Conservation (phyloP, 345 rosid species). For the Isatis tinctoria region DNA sequence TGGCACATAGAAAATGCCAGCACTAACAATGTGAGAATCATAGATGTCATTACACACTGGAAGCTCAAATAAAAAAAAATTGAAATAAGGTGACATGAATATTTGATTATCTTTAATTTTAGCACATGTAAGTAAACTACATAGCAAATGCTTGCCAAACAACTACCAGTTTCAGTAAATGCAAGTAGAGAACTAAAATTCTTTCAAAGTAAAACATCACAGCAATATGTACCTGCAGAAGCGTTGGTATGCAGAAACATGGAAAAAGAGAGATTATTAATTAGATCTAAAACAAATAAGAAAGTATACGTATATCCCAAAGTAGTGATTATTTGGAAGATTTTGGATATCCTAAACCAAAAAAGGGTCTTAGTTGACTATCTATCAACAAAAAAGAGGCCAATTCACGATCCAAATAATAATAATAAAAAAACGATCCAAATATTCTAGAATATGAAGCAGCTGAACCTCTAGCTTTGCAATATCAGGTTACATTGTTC, state of each 20-base stretch:
- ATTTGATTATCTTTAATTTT: neutral
- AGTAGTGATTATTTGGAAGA: neutral
- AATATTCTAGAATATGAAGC: conserved; percentile 11
- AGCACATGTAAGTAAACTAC: neutral
- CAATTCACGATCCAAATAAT: conserved; percentile 18
- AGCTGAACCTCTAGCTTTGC: conserved; percentile 54
- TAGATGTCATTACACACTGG: neutral
- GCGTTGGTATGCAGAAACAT: conserved; percentile 86
- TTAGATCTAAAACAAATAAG: neutral
- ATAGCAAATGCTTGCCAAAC: neutral
- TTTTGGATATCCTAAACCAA: neutral
- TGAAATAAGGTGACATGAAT: neutral
- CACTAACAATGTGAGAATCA: neutral
- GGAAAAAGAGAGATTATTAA: conserved; percentile 81
- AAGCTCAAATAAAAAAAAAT: neutral
- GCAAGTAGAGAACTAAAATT: neutral
- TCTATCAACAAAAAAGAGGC: neutral
- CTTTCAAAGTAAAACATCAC: neutral
- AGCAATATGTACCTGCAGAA: conserved; percentile 62
- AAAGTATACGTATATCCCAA: conserved; percentile 3
- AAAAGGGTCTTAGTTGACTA: neutral
- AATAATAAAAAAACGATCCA: too few relatives aligned
- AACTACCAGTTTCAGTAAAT: conserved; percentile 3
- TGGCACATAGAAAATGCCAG: too few relatives aligned
- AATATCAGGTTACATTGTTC: conserved; percentile 91